Evolutionary conservation across 1,139 yeast species (phyloP), one percentile per base, ranked within the genome.

Genomic region (Entelexis sorbosivorans): DNA sequence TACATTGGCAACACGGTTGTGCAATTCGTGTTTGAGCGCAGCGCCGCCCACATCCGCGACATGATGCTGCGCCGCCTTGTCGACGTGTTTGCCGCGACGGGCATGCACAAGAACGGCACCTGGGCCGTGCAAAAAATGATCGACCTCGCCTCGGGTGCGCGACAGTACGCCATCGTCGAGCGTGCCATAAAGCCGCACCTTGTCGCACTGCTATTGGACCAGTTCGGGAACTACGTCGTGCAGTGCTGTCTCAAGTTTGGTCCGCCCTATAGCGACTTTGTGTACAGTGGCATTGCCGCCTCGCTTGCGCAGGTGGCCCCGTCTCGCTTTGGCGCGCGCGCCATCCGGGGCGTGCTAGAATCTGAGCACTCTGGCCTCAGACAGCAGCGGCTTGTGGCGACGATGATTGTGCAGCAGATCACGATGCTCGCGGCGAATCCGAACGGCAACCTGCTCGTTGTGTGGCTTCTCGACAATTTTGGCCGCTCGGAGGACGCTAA

Each of bases 61-160:
- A 76, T 83, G 67, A 83, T 93, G 88, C 76, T 91, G 49, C 79
- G 82, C 62, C 79, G 77, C 59, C 78, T 93, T 49, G 73, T 84
- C 4, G 95, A 93, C 20, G 85, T 75, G 62, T 73, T 93, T 58
- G 85, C 96, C 1, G 94, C 88, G 62, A 82, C 91, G 72, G 93
- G 97, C 61, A 82, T 87, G 52, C 99, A 91, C 69, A 91, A 91
- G 64, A 91, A 93, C 66, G 99, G 99, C 56, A 91, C 99, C 4
- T 91, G 98, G 98, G 97, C 97, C 2, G 94, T 95, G 31, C 98
- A 93, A 66, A 93, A 91, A 67, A 82, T 91, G 64, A 88, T 93
- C 61, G 84, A 81, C 58, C 81, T 85, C 54, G 81, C 85, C 9
- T 71, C 73, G 48, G 72, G 82, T 1, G 76, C 77, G 35, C 79